Percentiles rank a stretch among this genome's conserved stretches.
phyloP scores from a whole-genome alignment of 1,284 basidiomycete species.

The Sporisorium iseilematis-ciliati region DNA sequence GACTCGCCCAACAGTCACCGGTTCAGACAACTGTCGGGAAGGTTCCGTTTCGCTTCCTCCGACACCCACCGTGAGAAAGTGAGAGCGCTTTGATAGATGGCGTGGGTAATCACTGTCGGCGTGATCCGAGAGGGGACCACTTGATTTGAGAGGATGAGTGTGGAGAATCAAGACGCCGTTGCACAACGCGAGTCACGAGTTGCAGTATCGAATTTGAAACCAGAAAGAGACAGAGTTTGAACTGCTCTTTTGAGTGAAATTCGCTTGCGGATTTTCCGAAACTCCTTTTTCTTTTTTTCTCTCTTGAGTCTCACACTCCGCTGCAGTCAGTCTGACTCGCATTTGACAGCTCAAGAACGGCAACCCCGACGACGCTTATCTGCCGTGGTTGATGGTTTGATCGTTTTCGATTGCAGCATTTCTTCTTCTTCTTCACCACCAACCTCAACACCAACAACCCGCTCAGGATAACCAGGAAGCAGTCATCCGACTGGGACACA shows the following conservation, averaged over 20 bases:
- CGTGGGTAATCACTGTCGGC: no score
- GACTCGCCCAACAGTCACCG: not conserved
- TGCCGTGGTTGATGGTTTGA: not conserved
- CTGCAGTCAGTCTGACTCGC: conserved; percentile 12
- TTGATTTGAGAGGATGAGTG: not conserved
- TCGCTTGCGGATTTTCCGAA: conserved; percentile 1
- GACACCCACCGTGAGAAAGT: no score
- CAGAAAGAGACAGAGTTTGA: not conserved
- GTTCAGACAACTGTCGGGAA: not conserved
- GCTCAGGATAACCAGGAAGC: not conserved
- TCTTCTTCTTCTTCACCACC: conserved; percentile 11
- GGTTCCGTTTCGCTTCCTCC: no score
- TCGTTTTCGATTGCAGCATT: not conserved
- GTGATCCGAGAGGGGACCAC: no score
- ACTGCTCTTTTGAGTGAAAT: not conserved
- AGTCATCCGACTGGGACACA: conserved; percentile 3
- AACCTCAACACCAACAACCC: not conserved
- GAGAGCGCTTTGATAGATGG: no score
- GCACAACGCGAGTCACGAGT: not conserved
- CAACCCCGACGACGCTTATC: conserved; percentile 5
- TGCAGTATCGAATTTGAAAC: not conserved
- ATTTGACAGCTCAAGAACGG: not conserved
- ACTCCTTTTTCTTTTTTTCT: not conserved
- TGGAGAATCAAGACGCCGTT: not conserved
- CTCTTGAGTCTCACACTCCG: not conserved